A percentile compares a stretch with the other conserved stretches of the same genome.
These are phyloP conservation scores for Dryas integrifolia DNA, from an alignment of 331 rosid species.

Conservation along the genomic window DNA sequence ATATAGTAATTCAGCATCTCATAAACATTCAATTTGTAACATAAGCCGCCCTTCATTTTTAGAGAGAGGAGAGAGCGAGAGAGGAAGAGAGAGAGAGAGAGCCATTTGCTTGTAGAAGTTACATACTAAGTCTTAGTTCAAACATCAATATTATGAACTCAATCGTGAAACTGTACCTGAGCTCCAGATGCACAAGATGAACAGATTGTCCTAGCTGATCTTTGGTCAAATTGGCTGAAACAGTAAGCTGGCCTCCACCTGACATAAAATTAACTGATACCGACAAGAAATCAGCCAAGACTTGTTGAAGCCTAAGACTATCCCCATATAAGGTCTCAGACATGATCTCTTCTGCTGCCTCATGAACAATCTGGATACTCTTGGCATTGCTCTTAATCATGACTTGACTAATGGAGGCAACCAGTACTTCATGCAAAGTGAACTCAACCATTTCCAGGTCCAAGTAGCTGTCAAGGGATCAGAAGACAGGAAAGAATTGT, in stretches of 20 bases:
- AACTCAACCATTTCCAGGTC: conserved; percentile 93
- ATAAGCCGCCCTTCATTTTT: not conserved
- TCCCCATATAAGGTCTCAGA: conserved; percentile 73
- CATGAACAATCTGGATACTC: conserved; percentile 56
- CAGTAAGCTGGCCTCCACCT: conserved; percentile 56
- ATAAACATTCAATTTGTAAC: conserved; percentile 3
- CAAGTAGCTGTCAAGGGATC: conserved; percentile 49
- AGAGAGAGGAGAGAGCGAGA: no score
- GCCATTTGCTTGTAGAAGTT: not conserved
- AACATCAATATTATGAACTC: not conserved
- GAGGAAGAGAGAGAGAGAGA: no score
- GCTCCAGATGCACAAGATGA: conserved; percentile 73
- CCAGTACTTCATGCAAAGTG: conserved; percentile 66
- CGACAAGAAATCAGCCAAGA: conserved; percentile 74
- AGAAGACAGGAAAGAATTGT: not conserved
- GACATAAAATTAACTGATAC: conserved; percentile 57
- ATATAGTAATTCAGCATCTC: conserved; percentile 2
- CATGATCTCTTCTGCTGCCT: conserved; percentile 52
- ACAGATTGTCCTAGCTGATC: conserved; percentile 78
- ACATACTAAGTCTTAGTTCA: not conserved
- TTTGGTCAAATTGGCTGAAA: conserved; percentile 59
- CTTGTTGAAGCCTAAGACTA: conserved; percentile 86
- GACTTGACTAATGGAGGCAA: conserved; percentile 74
- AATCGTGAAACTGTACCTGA: conserved; percentile 52
- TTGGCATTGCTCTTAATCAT: conserved; percentile 57